Evolutionary conservation across 208 protist species (phyloP).

Genomic region (Leishmania arabica): DNA sequence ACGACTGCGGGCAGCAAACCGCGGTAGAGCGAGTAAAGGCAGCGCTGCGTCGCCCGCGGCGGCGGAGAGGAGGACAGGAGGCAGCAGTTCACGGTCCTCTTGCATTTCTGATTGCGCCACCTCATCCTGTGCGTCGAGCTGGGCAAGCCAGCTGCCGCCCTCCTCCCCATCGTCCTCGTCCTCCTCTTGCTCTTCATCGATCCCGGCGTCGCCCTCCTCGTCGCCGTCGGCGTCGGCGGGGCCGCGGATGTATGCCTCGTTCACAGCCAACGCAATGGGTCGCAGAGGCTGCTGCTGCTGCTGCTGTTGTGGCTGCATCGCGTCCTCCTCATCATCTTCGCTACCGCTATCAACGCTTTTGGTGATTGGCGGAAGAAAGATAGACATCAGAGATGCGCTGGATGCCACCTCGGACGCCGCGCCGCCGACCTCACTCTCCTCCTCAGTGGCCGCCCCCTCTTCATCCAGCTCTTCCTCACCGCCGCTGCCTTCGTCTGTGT

Average conservation of each 20-base stretch:
- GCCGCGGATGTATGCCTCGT: constrained; percentile 46
- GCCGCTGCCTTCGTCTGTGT: constrained; percentile 19
- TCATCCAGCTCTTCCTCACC: constrained; percentile 11
- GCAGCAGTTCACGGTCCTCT: constrained; percentile 28
- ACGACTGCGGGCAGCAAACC: constrained; percentile 32
- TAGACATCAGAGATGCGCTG: constrained; percentile 6
- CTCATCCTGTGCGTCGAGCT: constrained; percentile 25
- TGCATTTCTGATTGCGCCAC: constrained; percentile 20
- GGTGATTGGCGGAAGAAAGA: not conserved
- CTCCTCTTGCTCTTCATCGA: constrained; percentile 56
- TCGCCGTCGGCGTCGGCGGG: constrained; percentile 32
- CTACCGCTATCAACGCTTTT: constrained; percentile 9
- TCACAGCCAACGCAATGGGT: constrained; percentile 20
- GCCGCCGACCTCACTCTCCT: constrained; percentile 2
- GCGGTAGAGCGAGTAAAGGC: not conserved
- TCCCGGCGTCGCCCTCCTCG: constrained; percentile 28
- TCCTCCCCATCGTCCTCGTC: constrained; percentile 27
- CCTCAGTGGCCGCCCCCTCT: not conserved
- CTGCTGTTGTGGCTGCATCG: not conserved
- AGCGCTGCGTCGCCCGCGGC: not conserved
- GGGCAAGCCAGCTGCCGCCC: constrained; percentile 17
- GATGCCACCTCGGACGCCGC: not conserved
- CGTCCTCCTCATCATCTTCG: constrained; percentile 24
- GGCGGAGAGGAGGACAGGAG: not conserved
- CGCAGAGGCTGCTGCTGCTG: not conserved